Evolutionary conservation across 805 yeast genomes (phyloP), one percentile per base, ranked within the genome.

Genomic region (Torulaspora microellipsoides): DNA sequence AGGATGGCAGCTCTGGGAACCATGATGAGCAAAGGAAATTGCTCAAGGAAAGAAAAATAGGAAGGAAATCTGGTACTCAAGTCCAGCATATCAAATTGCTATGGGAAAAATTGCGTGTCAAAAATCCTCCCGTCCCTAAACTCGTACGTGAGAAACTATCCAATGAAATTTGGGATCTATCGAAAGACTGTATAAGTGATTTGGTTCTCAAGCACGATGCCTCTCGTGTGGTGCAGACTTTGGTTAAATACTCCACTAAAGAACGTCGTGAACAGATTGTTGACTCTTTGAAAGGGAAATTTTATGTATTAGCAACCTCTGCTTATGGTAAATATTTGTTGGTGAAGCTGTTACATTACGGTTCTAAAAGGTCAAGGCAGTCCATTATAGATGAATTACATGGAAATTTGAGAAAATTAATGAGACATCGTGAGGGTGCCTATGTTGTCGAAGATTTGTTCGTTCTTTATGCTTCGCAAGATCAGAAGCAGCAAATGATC

Each of bases 401-500:
- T 60, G 99, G 99, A 38, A 82, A 83, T 56, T 77, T 87, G 58
- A 77, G 96, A 64, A 91, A 88, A 67, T 72, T 91, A 46, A 88
- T 91, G 93, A 81, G 95, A 72, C 97, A 91, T 69, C 83, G 85
- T 70, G 98, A 91, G 73, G 99, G 97, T 68, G 98, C 98, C 11
- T 89, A 91, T 59, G 98, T 91, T 31, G 89, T 90, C 52, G 98
- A 91, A 68, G 99, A 91, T 72, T 73, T 87, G 58, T 91, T 73
- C 62, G 86, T 87, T 17, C 77, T 89, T 45, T 91, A 90, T 65
- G 80, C 96, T 9, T 79, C 88, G 17, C 76, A 83, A 27, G 86
- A 82, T 50, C 98, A 91, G 68, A 85, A 79, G 65, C 78, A 79
- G 43, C 96, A 87, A 67, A 90, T 91, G 85, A 80, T 91, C 53